A percentile compares a stretch with the other conserved stretches of the same genome.
Conservation (phyloP, 805 yeast genomes). For the Nakazawaea peltata region DNA sequence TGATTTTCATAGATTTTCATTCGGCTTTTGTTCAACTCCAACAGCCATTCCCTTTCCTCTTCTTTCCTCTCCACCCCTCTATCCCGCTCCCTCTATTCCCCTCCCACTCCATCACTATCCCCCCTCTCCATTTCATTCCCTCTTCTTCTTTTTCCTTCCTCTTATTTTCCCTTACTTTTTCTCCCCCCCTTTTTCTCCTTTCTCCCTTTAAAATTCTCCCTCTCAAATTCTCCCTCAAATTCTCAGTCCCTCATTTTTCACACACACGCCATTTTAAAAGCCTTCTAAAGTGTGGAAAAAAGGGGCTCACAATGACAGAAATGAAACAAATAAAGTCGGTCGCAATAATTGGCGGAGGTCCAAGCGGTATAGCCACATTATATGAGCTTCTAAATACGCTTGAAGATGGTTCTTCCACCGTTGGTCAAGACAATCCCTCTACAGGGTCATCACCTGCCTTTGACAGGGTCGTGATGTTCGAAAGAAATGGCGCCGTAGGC, state of each 20-base stretch:
- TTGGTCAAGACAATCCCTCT: slow-evolving; percentile 11
- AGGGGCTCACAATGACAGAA: neutral
- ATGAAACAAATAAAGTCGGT: slow-evolving; percentile 15
- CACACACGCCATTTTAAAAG: too few species aligned
- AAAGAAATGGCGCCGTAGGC: slow-evolving; percentile 27
- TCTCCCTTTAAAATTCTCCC: neutral
- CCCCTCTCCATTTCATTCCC: neutral
- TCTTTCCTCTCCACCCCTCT: neutral
- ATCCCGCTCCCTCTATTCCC: neutral
- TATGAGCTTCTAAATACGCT: slow-evolving; percentile 23
- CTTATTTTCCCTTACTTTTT: neutral
- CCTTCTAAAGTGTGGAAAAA: neutral
- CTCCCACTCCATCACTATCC: neutral
- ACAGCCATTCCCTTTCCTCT: neutral
- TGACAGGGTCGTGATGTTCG: slow-evolving; percentile 34
- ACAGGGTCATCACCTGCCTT: too few species aligned
- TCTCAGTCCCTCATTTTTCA: too few species aligned
- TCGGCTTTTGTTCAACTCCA: too few species aligned
- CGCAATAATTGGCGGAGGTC: slow-evolving; percentile 27
- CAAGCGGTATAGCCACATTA: slow-evolving; percentile 20
- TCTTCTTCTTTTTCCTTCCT: neutral
- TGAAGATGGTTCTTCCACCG: slow-evolving; percentile 19
- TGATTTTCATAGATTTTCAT: too few species aligned
- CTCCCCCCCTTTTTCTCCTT: neutral
- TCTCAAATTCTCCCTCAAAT: too few species aligned